A percentile compares a stretch with the other conserved stretches of the same genome.
Evolutionary conservation across 2,329 filamentous ascomycete genomes (phyloP).

Genomic region (Phialophora chinensis): DNA sequence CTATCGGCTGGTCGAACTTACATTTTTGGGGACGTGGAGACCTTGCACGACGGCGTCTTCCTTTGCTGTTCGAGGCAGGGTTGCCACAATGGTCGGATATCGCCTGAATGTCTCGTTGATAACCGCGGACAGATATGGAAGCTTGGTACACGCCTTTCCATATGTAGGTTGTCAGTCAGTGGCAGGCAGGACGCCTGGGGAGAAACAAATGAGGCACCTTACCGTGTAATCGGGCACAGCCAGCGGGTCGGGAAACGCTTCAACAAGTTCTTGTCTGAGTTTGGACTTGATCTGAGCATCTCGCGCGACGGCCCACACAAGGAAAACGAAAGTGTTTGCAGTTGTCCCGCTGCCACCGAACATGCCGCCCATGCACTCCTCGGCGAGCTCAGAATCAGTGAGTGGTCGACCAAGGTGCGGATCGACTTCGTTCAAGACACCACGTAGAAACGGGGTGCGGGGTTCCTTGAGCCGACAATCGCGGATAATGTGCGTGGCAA

Average conservation of each 20-base stretch:
- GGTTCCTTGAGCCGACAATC: slow-evolving; percentile 12
- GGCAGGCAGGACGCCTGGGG: no score
- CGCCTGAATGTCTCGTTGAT: slow-evolving; percentile 42
- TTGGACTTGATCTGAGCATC: slow-evolving; percentile 6
- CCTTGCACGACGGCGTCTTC: slow-evolving; percentile 30
- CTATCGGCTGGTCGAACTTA: neutral
- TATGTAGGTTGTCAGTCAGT: neutral
- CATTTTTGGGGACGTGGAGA: slow-evolving; percentile 37
- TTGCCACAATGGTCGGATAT: slow-evolving; percentile 27
- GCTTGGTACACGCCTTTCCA: slow-evolving; percentile 21
- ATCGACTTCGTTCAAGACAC: slow-evolving; percentile 16
- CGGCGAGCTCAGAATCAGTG: slow-evolving; percentile 23
- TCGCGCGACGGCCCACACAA: slow-evolving; percentile 14
- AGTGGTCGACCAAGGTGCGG: slow-evolving; percentile 20
- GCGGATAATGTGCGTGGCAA: slow-evolving; percentile 15
- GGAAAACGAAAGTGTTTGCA: slow-evolving; percentile 28
- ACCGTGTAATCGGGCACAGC: slow-evolving; percentile 19
- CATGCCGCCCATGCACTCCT: slow-evolving; percentile 31
- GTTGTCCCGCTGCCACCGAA: slow-evolving; percentile 28
- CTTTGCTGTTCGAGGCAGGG: slow-evolving; percentile 31
- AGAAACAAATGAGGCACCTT: neutral
- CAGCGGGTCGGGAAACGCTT: neutral
- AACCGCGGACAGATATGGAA: slow-evolving; percentile 44
- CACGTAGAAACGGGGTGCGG: slow-evolving; percentile 20
- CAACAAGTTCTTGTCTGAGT: slow-evolving; percentile 16